These are phyloP conservation scores for Cytidiella melzeri DNA, from an alignment of 768 basidiomycete genomes.

Conservation along the genomic window DNA sequence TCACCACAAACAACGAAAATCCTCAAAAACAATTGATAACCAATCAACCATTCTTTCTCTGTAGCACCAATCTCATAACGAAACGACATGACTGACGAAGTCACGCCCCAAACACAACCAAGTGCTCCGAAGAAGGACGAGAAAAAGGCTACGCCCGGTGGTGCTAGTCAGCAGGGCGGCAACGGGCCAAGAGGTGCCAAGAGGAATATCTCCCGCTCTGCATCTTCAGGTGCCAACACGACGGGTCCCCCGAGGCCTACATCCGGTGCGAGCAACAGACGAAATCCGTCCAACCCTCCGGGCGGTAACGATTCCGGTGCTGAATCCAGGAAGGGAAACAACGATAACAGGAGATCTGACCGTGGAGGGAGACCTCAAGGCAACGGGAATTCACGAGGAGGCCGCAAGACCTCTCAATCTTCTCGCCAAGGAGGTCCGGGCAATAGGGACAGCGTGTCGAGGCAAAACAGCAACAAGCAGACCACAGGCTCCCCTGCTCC, in stretches of 20 bases:
- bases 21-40: slow-evolving; percentile 36
- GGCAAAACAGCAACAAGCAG: slow-evolving; percentile 36
- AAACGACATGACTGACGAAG: slow-evolving; percentile 88
- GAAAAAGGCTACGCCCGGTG: slow-evolving; percentile 48
- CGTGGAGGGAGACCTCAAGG: slow-evolving; percentile 30
- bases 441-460: slow-evolving; percentile 30
- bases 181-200: slow-evolving; percentile 43
- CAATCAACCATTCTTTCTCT: slow-evolving; percentile 16
- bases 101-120: slow-evolving; percentile 44
- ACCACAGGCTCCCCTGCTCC: slow-evolving; percentile 43
- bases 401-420: slow-evolving; percentile 56
- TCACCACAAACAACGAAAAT: slow-evolving; percentile 39
- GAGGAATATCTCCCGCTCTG: slow-evolving; percentile 48
- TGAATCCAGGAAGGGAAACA: slow-evolving; percentile 61
- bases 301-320: slow-evolving; percentile 60
- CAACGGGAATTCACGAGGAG: slow-evolving; percentile 27
- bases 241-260: slow-evolving; percentile 47
- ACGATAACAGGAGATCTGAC: slow-evolving; percentile 50
- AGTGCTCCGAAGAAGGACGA: slow-evolving; percentile 63
- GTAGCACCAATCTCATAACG: slow-evolving; percentile 43
- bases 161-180: slow-evolving; percentile 24
- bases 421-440: slow-evolving; percentile 38
- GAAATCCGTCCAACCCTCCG: slow-evolving; percentile 25
- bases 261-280: slow-evolving; percentile 61
- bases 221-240: slow-evolving; percentile 28